phyloP scores from a whole-genome alignment of 1,284 basidiomycete genomes.

The Vanrija sp. region DNA sequence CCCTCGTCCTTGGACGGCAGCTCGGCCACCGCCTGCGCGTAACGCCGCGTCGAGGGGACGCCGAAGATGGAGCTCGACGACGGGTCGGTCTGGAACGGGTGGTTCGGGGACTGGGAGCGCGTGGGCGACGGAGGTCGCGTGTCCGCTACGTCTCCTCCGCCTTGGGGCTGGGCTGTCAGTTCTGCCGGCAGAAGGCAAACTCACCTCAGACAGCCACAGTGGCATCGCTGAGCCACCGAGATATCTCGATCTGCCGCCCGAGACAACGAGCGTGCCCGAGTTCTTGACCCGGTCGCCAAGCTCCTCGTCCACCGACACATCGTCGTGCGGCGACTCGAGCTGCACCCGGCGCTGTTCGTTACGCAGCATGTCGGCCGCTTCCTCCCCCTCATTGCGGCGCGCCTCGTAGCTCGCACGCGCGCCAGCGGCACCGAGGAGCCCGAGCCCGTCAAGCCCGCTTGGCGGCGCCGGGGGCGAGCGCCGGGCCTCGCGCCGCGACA shows the following conservation, averaged over 20 bases:
- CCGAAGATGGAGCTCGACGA: constrained; percentile 2
- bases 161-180: neutral
- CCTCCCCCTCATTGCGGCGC: too few species aligned
- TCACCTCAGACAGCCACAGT: constrained; percentile 3
- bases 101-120: neutral
- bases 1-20: constrained; percentile 27
- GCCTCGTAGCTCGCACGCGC: neutral
- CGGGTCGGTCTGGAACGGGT: neutral
- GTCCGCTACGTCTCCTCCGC: neutral
- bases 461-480: too few species aligned
- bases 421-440: neutral
- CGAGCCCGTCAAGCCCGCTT: neutral
- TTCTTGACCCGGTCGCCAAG: neutral
- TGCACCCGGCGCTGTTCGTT: neutral
- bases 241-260: neutral
- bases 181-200: neutral
- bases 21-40: constrained; percentile 3
- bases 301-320: neutral
- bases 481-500: too few species aligned
- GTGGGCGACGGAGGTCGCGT: neutral
- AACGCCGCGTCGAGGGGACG: neutral
- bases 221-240: constrained; percentile 5
- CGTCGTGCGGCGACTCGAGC: neutral
- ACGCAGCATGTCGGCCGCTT: neutral
- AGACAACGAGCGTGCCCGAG: neutral